Evolutionary conservation across 2,329 filamentous ascomycete species (phyloP).

Genomic region (Stemphylium beticola): DNA sequence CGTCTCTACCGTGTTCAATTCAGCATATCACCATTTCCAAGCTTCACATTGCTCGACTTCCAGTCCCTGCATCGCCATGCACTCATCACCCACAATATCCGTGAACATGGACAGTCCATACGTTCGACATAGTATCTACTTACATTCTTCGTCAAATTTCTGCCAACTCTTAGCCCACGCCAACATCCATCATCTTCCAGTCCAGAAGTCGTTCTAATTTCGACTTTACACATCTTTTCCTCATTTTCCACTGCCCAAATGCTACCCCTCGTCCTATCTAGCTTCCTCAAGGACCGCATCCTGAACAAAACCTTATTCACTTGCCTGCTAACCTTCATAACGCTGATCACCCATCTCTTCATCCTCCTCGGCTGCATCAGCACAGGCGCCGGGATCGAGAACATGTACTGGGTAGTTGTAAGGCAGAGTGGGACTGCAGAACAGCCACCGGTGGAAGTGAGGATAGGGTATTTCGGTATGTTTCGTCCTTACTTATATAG

Average conservation of each 20-base stretch:
- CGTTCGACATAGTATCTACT: no score
- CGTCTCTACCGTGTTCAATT: no score
- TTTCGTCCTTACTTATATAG: not conserved
- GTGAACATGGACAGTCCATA: no score
- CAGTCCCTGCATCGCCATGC: no score
- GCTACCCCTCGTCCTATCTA: not conserved
- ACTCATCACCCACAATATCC: no score
- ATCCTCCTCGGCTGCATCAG: slow-evolving; percentile 6
- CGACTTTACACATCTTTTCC: not conserved
- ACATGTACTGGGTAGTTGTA: slow-evolving; percentile 7
- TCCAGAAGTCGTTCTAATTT: not conserved
- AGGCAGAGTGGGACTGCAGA: not conserved
- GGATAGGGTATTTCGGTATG: slow-evolving; percentile 14
- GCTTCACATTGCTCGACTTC: no score
- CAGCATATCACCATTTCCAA: no score
- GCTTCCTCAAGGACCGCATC: slow-evolving; percentile 4
- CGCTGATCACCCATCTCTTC: slow-evolving; percentile 6
- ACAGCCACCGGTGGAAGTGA: not conserved
- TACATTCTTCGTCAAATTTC: no score
- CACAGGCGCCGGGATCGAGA: slow-evolving; percentile 5
- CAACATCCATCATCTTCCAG: no score
- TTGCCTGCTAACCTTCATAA: not conserved
- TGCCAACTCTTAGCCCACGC: no score
- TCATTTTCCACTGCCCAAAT: not conserved
- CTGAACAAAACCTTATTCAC: slow-evolving; percentile 4